Evolutionary conservation across 306 rosid species (phyloP).

Genomic region (Cicer yamashitae): DNA sequence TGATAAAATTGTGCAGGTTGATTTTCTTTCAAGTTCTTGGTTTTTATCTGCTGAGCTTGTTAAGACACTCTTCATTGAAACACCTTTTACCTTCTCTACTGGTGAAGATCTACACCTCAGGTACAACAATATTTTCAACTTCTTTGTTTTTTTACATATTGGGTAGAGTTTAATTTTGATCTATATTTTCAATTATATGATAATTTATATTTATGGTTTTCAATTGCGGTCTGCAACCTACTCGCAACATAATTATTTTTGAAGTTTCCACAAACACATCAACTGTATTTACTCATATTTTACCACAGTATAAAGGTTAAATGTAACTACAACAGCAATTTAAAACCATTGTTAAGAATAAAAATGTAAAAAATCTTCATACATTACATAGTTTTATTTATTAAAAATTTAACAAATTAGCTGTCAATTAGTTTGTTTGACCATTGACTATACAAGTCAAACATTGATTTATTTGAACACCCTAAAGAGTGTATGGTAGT

Average conservation of each 20-base stretch:
- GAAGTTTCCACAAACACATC: too few species aligned
- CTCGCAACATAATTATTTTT: too few species aligned
- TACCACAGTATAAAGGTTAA: too few species aligned
- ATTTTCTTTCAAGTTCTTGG: constrained; percentile 97
- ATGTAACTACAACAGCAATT: too few species aligned
- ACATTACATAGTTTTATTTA: constrained; percentile 8
- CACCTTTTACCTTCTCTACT: constrained; percentile 91
- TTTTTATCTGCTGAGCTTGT: constrained; percentile 83
- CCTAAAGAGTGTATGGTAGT: constrained; percentile 14
- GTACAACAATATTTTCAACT: constrained; percentile 43
- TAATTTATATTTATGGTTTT: too few species aligned
- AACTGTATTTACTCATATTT: too few species aligned
- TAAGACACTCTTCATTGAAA: constrained; percentile 79
- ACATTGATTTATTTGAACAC: constrained; percentile 33
- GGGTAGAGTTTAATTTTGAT: too few species aligned
- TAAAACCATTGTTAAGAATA: too few species aligned
- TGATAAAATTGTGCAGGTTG: constrained; percentile 93
- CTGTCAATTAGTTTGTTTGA: constrained; percentile 23
- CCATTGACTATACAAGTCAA: constrained; percentile 44
- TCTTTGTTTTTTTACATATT: constrained; percentile 11
- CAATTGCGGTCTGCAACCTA: too few species aligned
- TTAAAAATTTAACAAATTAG: constrained; percentile 3
- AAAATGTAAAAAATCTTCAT: too few species aligned
- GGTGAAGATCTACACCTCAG: constrained; percentile 98
- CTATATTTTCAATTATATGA: too few species aligned